These are phyloP conservation scores for Citrus medica DNA, from an alignment of 345 rosid genomes.

Conservation along the genomic window DNA sequence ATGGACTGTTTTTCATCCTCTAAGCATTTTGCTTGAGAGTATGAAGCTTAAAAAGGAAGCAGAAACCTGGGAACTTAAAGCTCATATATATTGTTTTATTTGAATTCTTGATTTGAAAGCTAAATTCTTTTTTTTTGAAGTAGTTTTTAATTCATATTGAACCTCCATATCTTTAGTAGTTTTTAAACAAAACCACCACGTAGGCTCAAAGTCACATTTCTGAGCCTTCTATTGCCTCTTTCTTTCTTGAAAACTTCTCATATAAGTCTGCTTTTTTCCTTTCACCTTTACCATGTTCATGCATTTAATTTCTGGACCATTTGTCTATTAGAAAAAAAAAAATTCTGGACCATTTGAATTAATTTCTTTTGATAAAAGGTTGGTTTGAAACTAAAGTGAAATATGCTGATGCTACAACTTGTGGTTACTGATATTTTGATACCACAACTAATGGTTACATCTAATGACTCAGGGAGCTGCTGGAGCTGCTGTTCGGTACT, in stretches of 20 bases:
- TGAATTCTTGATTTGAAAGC: neutral
- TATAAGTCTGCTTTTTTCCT: neutral
- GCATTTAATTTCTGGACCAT: neutral
- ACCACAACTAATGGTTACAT: conserved; percentile 1
- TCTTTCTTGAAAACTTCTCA: neutral
- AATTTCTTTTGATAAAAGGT: neutral
- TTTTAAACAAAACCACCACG: neutral
- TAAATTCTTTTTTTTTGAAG: neutral
- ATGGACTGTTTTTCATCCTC: neutral
- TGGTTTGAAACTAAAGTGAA: neutral
- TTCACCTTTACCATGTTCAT: neutral
- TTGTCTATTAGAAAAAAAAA: too few species aligned
- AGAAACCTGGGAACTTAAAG: neutral
- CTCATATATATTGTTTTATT: neutral
- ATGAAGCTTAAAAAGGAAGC: neutral
- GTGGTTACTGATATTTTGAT: neutral
- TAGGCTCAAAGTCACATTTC: neutral
- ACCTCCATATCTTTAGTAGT: neutral
- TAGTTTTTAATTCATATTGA: neutral
- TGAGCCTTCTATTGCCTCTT: neutral
- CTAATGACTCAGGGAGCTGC: conserved; percentile 76
- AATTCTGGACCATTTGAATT: neutral
- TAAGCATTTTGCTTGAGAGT: neutral
- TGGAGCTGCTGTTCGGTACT: conserved; percentile 69
- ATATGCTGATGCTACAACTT: neutral